phyloP scores from a whole-genome alignment of 2,329 filamentous ascomycete species.

The Colletotrichum magnum region DNA sequence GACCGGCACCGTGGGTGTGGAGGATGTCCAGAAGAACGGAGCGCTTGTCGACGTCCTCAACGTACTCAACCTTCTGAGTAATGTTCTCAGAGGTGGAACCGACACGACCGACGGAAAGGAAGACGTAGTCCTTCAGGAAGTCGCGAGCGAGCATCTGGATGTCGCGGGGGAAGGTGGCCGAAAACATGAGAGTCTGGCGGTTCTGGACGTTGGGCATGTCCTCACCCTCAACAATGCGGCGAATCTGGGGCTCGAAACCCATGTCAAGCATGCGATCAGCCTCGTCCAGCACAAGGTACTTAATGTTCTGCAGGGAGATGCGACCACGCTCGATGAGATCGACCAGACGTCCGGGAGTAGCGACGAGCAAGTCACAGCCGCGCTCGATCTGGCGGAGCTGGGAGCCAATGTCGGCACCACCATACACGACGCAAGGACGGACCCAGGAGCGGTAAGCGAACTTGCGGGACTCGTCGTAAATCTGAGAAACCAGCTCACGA shows the following conservation, averaged over 20 bases:
- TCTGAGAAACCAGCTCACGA: constrained; percentile 98
- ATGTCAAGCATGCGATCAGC: constrained; percentile 99
- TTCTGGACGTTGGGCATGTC: constrained; percentile 90
- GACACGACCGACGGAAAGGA: constrained; percentile 98
- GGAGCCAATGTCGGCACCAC: constrained; percentile 98
- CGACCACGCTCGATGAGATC: constrained; percentile 98
- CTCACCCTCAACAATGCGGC: constrained; percentile 97
- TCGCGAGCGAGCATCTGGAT: constrained; percentile 99
- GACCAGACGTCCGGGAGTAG: constrained; percentile 96
- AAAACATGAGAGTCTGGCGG: constrained; percentile 99
- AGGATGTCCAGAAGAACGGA: constrained; percentile 97
- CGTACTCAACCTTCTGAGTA: constrained; percentile 98
- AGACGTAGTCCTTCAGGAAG: constrained; percentile 99
- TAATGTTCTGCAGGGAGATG: constrained; percentile 98
- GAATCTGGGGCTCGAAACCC: constrained; percentile 99
- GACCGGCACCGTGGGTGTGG: constrained; percentile 89
- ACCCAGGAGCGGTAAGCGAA: constrained; percentile 99
- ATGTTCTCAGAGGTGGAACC: constrained; percentile 99
- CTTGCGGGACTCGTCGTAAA: constrained; percentile 97
- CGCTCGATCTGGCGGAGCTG: constrained; percentile 98
- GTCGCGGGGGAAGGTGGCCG: constrained; percentile 97
- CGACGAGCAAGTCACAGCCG: constrained; percentile 96
- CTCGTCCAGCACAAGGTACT: constrained; percentile 98
- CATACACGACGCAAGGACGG: constrained; percentile 97
- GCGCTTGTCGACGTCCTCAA: constrained; percentile 97